Evolutionary conservation across 2,329 filamentous ascomycete species (phyloP).

Genomic region (Beauveria bassiana): DNA sequence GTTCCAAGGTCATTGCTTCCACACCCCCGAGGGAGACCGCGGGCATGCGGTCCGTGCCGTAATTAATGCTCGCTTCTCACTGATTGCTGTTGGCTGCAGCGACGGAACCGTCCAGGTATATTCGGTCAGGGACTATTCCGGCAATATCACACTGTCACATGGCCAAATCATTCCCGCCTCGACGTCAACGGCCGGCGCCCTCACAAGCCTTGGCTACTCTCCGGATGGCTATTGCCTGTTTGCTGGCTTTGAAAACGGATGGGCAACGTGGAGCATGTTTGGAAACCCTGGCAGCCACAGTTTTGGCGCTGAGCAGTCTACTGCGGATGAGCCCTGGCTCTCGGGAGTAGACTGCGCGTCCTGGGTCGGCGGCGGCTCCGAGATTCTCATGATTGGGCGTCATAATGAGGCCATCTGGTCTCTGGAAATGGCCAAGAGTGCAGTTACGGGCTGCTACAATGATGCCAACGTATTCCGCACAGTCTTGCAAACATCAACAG

Average conservation of each 20-base stretch:
- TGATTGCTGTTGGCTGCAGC: slow-evolving; percentile 77
- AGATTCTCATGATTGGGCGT: slow-evolving; percentile 67
- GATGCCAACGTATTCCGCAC: slow-evolving; percentile 86
- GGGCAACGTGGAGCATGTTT: slow-evolving; percentile 96
- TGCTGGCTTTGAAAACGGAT: slow-evolving; percentile 84
- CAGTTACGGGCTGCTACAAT: slow-evolving; percentile 85
- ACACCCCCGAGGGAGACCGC: slow-evolving; percentile 54
- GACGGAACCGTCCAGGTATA: slow-evolving; percentile 84
- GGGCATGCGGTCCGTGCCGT: slow-evolving; percentile 64
- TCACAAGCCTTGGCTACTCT: slow-evolving; percentile 77
- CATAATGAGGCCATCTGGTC: slow-evolving; percentile 74
- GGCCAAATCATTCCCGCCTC: slow-evolving; percentile 64
- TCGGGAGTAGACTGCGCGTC: slow-evolving; percentile 66
- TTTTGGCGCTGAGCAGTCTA: slow-evolving; percentile 59
- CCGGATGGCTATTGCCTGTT: slow-evolving; percentile 96
- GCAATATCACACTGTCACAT: slow-evolving; percentile 85
- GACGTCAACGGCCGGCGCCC: slow-evolving; percentile 54
- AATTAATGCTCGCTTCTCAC: slow-evolving; percentile 90
- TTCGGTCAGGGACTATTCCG: slow-evolving; percentile 83
- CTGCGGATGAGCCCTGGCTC: slow-evolving; percentile 74
- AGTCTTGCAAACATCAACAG: slow-evolving; percentile 78
- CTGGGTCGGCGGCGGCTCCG: slow-evolving; percentile 84
- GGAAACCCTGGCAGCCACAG: slow-evolving; percentile 82
- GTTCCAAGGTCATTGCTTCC: slow-evolving; percentile 89
- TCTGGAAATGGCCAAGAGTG: slow-evolving; percentile 87